Percentiles rank a stretch among this genome's conserved stretches.
These are phyloP conservation scores for Silene vulgaris DNA, from an alignment of 179 eudicot genomes.

Conservation along the genomic window DNA sequence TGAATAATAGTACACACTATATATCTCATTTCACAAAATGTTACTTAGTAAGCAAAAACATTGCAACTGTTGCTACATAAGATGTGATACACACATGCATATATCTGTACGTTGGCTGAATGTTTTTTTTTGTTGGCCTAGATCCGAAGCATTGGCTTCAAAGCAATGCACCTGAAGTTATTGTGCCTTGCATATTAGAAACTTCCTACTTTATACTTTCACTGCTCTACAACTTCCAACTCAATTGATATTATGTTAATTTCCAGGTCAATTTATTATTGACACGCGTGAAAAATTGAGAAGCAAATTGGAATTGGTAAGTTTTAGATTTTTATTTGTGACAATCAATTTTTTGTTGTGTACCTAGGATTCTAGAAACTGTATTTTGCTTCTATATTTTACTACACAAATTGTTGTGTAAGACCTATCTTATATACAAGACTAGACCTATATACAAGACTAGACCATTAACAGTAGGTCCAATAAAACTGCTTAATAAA, in stretches of 20 bases:
- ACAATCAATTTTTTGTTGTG: not conserved
- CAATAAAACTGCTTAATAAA: too few species aligned
- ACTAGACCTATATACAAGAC: too few species aligned
- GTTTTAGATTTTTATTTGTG: slow-evolving; percentile 5
- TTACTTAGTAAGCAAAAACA: not conserved
- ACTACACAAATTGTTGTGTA: too few species aligned
- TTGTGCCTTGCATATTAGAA: not conserved
- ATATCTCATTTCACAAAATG: not conserved
- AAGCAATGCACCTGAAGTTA: not conserved
- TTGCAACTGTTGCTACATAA: not conserved
- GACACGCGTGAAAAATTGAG: slow-evolving; percentile 82
- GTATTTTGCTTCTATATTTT: not conserved
- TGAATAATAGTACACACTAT: too few species aligned
- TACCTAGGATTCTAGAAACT: not conserved
- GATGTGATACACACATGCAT: not conserved
- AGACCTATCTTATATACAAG: too few species aligned
- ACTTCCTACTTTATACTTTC: not conserved
- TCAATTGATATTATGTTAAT: slow-evolving; percentile 1
- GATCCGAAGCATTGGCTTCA: not conserved
- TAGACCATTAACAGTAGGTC: too few species aligned
- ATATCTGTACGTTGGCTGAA: not conserved
- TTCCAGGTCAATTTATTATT: slow-evolving; percentile 74
- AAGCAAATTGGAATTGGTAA: slow-evolving; percentile 81
- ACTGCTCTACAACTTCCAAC: not conserved
- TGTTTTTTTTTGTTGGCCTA: not conserved